Percentiles rank a stretch among this genome's conserved stretches.
Conservation (phyloP, 495 filamentous ascomycete species). For the Hapsidospora chrysogenum region DNA sequence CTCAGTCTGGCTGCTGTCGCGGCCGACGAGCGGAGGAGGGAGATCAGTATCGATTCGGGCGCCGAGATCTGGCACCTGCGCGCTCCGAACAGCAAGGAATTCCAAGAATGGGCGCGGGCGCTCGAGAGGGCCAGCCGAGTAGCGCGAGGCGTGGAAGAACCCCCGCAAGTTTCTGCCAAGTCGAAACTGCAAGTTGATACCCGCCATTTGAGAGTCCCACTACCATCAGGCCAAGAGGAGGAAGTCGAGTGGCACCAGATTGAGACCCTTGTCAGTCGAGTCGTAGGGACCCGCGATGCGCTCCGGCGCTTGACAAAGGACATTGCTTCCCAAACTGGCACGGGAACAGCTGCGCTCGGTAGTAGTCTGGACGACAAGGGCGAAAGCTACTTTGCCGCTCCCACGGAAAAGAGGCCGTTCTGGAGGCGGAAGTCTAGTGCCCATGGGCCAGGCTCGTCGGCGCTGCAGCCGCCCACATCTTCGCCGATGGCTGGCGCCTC, state of each 20-base stretch:
- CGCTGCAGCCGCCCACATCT: constrained; percentile 23
- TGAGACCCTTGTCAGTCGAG: constrained; percentile 61
- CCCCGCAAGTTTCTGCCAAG: constrained; percentile 12
- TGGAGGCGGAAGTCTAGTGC: constrained; percentile 76
- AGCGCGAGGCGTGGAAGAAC: constrained; percentile 26
- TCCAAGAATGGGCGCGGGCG: constrained; percentile 69
- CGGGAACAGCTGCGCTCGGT: constrained; percentile 9
- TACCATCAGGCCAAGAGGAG: constrained; percentile 29
- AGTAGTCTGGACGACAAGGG: constrained; percentile 21
- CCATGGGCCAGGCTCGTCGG: constrained; percentile 7
- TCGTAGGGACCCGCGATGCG: constrained; percentile 78
- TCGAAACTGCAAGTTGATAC: constrained; percentile 6
- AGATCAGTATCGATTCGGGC: constrained; percentile 93
- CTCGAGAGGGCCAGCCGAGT: constrained; percentile 59
- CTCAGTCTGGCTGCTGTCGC: constrained; percentile 80
- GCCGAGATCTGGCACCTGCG: constrained; percentile 96
- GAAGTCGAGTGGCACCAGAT: constrained; percentile 75
- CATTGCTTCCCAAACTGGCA: constrained; percentile 43
- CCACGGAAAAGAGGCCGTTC: constrained; percentile 42
- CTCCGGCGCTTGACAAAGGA: constrained; percentile 71
- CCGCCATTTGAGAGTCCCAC: constrained; percentile 2
- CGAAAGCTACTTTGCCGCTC: constrained; percentile 28
- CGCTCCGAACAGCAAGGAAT: constrained; percentile 66
- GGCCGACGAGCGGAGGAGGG: constrained; percentile 66
- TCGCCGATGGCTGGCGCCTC: background rate